Base-by-base conservation (phyloP, 768 basidiomycete genomes). In the Termitomyces sp. region DNA sequence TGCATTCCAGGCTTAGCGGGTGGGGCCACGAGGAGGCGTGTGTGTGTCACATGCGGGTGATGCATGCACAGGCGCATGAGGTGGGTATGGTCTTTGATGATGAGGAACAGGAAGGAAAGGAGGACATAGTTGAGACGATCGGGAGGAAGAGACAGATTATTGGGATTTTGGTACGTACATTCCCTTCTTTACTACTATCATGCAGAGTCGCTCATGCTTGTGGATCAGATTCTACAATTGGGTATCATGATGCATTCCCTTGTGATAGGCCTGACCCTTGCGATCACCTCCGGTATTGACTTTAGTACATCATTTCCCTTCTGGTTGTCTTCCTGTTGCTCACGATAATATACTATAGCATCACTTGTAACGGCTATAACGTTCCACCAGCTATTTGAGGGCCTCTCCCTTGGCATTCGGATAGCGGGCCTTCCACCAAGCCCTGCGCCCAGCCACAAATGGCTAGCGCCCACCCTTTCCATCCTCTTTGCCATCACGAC, bases 201-300 rank as follows among this genome's bases (percentile, higher is more conserved):
- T 53, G 21, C 17, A 27, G 21, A 41, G 19, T 21, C 46, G 40
- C 42, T 52, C 35, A 47, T 40, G 21, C 5, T 16, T 5, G 25
- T 47, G 27, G 12, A 25, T 25, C 51, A 92, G 90, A 84, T 90
- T 32, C 74, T 95, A 35, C 88, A 95, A 80, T 65, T 89, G 2
- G 84, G 93, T 45, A 90, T 95, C 63, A 88, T 95, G 90, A 78
- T 95, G 48, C 84, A 94, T 66, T 87, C 91, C 2, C 67, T 93
- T 45, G 82, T 92, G 32, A 90, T 93, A 56, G 91, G 91, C 2
- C 68, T 92, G 21, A 92, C 91, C 4, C 73, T 92, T 19, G 80
- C 88, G 1, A 82, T 92, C 54, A 82, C 87, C 4, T 74, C 79
- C 5, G 86, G 89, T 17, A 62, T 82, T 1, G 89, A 90, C 53